These are phyloP conservation scores for Eutrema yunnanense DNA, from an alignment of 345 rosid genomes.

Conservation along the genomic window DNA sequence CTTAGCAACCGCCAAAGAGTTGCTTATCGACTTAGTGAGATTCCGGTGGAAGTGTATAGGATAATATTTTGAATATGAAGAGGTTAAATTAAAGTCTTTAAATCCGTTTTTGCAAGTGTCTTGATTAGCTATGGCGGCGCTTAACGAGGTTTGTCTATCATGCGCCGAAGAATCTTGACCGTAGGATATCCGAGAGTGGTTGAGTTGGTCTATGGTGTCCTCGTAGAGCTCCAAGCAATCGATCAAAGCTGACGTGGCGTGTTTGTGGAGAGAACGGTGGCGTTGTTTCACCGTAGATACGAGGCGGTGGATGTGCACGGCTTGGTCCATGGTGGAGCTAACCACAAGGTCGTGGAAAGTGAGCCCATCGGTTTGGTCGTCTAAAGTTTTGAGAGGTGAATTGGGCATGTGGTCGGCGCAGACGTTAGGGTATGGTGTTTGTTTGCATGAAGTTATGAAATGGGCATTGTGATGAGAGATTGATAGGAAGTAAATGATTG, in stretches of 20 bases:
- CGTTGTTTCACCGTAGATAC: conserved; percentile 38
- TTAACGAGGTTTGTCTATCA: conserved; percentile 66
- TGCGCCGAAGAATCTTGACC: not conserved
- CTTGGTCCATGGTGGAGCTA: conserved; percentile 46
- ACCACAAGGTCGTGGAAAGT: conserved; percentile 45
- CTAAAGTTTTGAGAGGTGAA: conserved; percentile 18
- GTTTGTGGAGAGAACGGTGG: conserved; percentile 31
- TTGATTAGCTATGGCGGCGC: conserved; percentile 69
- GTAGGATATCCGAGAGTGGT: conserved; percentile 41
- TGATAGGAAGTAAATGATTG: conserved; percentile 11
- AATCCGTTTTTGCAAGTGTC: conserved; percentile 74
- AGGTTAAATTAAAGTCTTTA: conserved; percentile 43
- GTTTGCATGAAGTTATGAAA: conserved; percentile 43
- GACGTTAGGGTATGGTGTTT: conserved; percentile 53
- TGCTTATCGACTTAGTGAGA: conserved; percentile 63
- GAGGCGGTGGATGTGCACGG: conserved; percentile 43
- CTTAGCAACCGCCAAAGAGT: conserved; percentile 61
- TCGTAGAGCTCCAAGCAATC: conserved; percentile 69
- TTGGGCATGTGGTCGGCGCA: conserved; percentile 37
- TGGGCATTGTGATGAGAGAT: conserved; percentile 18
- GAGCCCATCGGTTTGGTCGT: conserved; percentile 19
- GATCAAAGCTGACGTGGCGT: conserved; percentile 49
- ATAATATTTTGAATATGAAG: conserved; percentile 31
- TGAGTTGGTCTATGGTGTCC: conserved; percentile 46
- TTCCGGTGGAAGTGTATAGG: conserved; percentile 35